Evolutionary conservation across 164 flowering plant species (phyloP).

Genomic region (Litsea cubeba): DNA sequence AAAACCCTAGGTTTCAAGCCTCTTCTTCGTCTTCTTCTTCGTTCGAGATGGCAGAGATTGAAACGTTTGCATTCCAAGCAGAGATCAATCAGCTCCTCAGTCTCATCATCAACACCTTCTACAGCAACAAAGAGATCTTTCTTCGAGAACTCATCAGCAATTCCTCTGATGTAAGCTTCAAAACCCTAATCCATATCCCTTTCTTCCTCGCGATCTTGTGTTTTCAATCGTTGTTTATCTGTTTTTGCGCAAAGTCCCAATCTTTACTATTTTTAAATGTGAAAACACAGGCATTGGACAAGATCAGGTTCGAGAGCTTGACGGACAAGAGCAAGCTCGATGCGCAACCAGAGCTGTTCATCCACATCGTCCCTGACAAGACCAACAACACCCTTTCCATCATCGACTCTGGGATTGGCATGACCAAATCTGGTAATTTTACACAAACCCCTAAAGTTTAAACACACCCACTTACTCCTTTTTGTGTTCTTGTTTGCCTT

Average conservation of each 20-base stretch:
- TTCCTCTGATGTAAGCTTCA: slow-evolving; percentile 47
- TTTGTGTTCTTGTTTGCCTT: not conserved
- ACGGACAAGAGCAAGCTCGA: slow-evolving; percentile 38
- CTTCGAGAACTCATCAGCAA: slow-evolving; percentile 82
- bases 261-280: too few species aligned
- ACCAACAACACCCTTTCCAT: slow-evolving; percentile 14
- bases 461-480: not conserved
- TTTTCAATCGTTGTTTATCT: too few species aligned
- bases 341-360: slow-evolving; percentile 20
- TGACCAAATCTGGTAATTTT: slow-evolving; percentile 18
- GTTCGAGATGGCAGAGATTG: slow-evolving; percentile 14
- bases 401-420: slow-evolving; percentile 18
- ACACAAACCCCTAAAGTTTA: not conserved
- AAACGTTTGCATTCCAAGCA: slow-evolving; percentile 69
- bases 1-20: too few species aligned
- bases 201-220: too few species aligned
- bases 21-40: not conserved
- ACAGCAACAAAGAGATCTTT: slow-evolving; percentile 85
- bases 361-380: slow-evolving; percentile 18
- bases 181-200: not conserved
- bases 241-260: too few species aligned
- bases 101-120: slow-evolving; percentile 77
- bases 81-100: slow-evolving; percentile 53
- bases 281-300: slow-evolving; percentile 26
- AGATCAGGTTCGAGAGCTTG: slow-evolving; percentile 41